These are phyloP conservation scores for Cytospora paraplurivora DNA, from an alignment of 2,329 filamentous ascomycete species.

Conservation along the genomic window DNA sequence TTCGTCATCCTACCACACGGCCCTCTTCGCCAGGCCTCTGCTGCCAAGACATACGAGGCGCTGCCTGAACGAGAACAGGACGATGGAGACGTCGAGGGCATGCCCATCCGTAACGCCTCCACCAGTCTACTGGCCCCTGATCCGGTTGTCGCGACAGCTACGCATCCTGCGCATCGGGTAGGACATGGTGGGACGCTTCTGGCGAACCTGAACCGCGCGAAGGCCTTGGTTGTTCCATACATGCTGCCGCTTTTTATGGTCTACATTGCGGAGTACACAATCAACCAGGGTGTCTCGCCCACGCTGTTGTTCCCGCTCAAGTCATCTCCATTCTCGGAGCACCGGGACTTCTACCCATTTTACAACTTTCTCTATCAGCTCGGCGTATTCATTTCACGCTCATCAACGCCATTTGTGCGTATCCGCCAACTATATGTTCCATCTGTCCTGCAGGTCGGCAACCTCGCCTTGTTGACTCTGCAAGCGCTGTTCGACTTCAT, in stretches of 20 bases:
- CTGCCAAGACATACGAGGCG: slow-evolving; percentile 55
- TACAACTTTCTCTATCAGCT: slow-evolving; percentile 95
- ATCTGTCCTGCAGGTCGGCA: slow-evolving; percentile 77
- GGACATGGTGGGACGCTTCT: slow-evolving; percentile 41
- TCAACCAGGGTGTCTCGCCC: slow-evolving; percentile 92
- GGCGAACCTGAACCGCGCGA: slow-evolving; percentile 65
- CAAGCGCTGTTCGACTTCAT: slow-evolving; percentile 83
- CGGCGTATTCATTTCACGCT: slow-evolving; percentile 92
- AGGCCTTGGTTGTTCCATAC: slow-evolving; percentile 71
- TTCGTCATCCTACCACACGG: slow-evolving; percentile 76
- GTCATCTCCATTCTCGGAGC: slow-evolving; percentile 75
- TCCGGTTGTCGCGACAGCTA: slow-evolving; percentile 44
- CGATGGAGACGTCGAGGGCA: slow-evolving; percentile 38
- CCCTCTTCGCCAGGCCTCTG: slow-evolving; percentile 55
- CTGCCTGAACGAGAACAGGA: slow-evolving; percentile 47
- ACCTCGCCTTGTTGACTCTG: slow-evolving; percentile 70
- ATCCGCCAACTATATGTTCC: slow-evolving; percentile 81
- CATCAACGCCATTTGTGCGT: slow-evolving; percentile 83
- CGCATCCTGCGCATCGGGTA: slow-evolving; percentile 40
- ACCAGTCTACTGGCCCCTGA: slow-evolving; percentile 53
- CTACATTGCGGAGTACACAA: slow-evolving; percentile 95
- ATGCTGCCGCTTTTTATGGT: slow-evolving; percentile 93
- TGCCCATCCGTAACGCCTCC: slow-evolving; percentile 46
- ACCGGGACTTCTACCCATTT: slow-evolving; percentile 88
- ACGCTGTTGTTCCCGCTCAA: slow-evolving; percentile 83